These are phyloP conservation scores for Neoarthrinium moseri DNA, from an alignment of 2,329 filamentous ascomycete genomes.

Conservation along the genomic window DNA sequence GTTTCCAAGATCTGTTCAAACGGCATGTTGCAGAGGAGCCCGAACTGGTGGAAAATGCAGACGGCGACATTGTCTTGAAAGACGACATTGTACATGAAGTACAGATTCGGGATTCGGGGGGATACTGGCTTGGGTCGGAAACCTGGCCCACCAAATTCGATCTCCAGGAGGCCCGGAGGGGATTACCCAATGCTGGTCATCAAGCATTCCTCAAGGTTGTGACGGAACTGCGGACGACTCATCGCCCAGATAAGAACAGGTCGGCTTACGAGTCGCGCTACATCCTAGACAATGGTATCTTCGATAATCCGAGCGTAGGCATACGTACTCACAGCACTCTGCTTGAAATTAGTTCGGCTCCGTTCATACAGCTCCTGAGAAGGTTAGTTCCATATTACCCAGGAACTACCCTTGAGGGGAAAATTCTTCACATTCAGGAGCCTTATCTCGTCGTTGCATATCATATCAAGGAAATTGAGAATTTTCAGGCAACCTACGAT, in stretches of 20 bases:
- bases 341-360: slow-evolving; percentile 2
- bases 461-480: slow-evolving; percentile 5
- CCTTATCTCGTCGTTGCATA: slow-evolving; percentile 5
- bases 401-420: neutral
- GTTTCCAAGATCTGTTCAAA: neutral
- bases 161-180: slow-evolving; percentile 3
- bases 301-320: neutral
- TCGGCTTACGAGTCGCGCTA: neutral
- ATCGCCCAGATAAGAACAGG: neutral
- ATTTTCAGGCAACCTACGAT: neutral
- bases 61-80: neutral
- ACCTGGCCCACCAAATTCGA: neutral
- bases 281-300: neutral
- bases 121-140: slow-evolving; percentile 2
- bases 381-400: slow-evolving; percentile 8
- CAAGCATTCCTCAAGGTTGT: neutral
- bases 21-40: neutral
- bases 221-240: neutral
- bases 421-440: neutral
- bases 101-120: neutral
- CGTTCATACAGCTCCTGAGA: slow-evolving; percentile 1
- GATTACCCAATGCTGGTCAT: neutral
- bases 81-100: slow-evolving; percentile 1
- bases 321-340: neutral
- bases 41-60: neutral